Percentiles rank a stretch among this genome's conserved stretches.
These are phyloP conservation scores for Bauhinia variegata DNA, from an alignment of 306 rosid species.

Conservation along the genomic window DNA sequence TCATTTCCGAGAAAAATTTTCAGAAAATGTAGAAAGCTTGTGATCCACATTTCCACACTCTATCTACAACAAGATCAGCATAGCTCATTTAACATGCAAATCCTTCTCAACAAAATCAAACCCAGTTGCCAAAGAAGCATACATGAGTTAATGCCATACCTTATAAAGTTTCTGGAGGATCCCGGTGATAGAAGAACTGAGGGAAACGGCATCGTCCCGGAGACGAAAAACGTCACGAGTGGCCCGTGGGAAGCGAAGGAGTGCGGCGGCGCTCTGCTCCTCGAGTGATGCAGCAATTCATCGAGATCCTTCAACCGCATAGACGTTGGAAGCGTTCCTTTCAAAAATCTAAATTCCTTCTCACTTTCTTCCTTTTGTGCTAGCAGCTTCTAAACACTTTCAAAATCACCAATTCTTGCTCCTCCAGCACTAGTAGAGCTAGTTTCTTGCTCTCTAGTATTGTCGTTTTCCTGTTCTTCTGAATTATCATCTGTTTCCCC, in stretches of 20 bases:
- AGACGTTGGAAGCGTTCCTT: conserved; percentile 59
- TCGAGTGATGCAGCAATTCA: conserved; percentile 86
- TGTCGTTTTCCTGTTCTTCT: conserved; percentile 68
- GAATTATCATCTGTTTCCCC: too few species aligned
- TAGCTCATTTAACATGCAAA: too few species aligned
- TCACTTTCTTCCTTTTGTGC: conserved; percentile 63
- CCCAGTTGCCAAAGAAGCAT: neutral
- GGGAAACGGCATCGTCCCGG: conserved; percentile 89
- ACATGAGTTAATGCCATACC: conserved; percentile 42
- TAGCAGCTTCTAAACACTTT: conserved; percentile 72
- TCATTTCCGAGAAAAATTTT: neutral
- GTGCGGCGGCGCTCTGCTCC: conserved; percentile 88
- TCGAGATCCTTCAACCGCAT: conserved; percentile 85
- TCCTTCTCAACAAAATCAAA: too few species aligned
- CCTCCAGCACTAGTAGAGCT: conserved; percentile 39
- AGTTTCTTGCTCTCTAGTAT: conserved; percentile 54
- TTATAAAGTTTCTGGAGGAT: conserved; percentile 92
- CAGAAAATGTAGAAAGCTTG: neutral
- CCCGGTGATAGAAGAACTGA: conserved; percentile 79
- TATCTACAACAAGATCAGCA: neutral
- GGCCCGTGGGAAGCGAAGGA: conserved; percentile 94
- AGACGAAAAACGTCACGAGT: conserved; percentile 90
- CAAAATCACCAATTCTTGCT: conserved; percentile 67
- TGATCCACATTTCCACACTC: neutral
- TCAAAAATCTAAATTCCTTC: conserved; percentile 58